Conservation (phyloP, 345 rosid species). For the Jatropha curcas region DNA sequence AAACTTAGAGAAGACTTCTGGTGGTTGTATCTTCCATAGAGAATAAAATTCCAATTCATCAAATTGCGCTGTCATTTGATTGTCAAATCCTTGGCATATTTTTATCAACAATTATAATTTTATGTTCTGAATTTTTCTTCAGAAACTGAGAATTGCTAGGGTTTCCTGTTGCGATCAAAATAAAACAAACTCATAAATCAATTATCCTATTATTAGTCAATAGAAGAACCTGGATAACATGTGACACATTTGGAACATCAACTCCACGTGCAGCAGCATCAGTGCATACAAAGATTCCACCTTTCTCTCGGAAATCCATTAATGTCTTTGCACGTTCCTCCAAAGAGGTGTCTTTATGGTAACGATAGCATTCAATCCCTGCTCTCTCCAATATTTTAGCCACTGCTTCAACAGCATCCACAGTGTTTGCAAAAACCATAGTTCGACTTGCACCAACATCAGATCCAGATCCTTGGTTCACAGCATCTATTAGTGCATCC, state of each 20-base stretch:
- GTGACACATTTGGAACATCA: conserved; percentile 88
- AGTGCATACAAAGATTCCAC: conserved; percentile 90
- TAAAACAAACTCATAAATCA: neutral
- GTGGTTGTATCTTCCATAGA: neutral
- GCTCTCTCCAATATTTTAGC: conserved; percentile 71
- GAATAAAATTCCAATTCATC: neutral
- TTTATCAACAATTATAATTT: conserved; percentile 1
- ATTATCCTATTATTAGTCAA: conserved; percentile 3
- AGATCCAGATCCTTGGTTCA: conserved; percentile 43
- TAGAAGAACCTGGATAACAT: conserved; percentile 79
- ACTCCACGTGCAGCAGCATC: conserved; percentile 99
- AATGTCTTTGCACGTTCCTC: conserved; percentile 73
- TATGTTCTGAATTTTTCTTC: neutral
- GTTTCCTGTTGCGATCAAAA: conserved; percentile 1
- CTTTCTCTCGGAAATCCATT: conserved; percentile 65
- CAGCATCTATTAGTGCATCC: conserved; percentile 79
- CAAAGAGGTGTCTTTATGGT: conserved; percentile 78
- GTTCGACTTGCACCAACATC: conserved; percentile 51
- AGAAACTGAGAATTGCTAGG: conserved; percentile 2
- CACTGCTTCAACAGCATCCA: conserved; percentile 87
- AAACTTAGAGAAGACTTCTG: neutral
- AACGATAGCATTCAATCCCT: conserved; percentile 71
- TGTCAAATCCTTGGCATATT: neutral
- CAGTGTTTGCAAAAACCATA: conserved; percentile 94
- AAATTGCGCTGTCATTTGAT: neutral